Percentiles rank a stretch among this genome's conserved stretches.
Evolutionary conservation across 2,329 filamentous ascomycete genomes (phyloP).

Genomic region (Botrytis aclada): DNA sequence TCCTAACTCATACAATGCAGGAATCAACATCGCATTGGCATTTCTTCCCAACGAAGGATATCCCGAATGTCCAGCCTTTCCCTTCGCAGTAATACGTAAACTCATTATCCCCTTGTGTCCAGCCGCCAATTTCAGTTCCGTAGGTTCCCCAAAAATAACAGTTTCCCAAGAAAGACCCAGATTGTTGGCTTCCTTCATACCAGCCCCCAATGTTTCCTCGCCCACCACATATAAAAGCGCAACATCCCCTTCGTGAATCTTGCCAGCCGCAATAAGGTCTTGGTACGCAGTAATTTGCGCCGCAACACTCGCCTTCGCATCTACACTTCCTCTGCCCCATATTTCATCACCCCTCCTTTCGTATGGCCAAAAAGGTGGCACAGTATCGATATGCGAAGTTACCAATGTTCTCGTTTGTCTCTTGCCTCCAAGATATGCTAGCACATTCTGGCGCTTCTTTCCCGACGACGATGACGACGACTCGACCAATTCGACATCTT

Average conservation of each 20-base stretch:
- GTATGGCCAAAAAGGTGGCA: conserved; percentile 50
- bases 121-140: conserved; percentile 79
- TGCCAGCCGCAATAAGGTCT: conserved; percentile 46
- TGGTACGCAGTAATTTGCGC: conserved; percentile 69
- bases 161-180: conserved; percentile 56
- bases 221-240: conserved; percentile 71
- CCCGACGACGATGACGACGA: conserved; percentile 12
- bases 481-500: conserved; percentile 41
- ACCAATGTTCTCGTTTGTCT: conserved; percentile 50
- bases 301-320: conserved; percentile 67
- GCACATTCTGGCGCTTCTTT: conserved; percentile 51
- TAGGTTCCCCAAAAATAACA: conserved; percentile 90
- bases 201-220: conserved; percentile 77
- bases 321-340: conserved; percentile 71
- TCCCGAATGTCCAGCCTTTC: conserved; percentile 81
- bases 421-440: conserved; percentile 53
- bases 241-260: conserved; percentile 49
- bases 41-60: conserved; percentile 88
- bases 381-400: conserved; percentile 64
- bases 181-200: conserved; percentile 64
- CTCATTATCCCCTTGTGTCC: conserved; percentile 86
- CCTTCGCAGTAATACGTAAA: conserved; percentile 64
- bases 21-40: conserved; percentile 77
- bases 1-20: conserved; percentile 61
- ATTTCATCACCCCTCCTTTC: conserved; percentile 49